phyloP scores from a whole-genome alignment of 2,329 filamentous ascomycete genomes.

The Verticillium dahliae region DNA sequence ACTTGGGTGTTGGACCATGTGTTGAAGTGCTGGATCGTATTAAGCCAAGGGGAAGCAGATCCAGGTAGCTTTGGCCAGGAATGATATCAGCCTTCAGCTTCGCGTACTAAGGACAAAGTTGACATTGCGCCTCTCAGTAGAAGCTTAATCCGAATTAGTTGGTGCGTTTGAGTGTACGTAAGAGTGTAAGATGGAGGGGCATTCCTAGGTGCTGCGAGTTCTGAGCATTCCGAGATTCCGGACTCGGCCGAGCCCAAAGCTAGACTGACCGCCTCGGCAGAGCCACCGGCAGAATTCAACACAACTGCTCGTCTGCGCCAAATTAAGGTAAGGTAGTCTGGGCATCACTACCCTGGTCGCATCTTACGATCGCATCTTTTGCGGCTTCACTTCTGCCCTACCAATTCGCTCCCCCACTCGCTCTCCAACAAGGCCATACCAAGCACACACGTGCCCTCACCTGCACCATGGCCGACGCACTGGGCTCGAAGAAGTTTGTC shows the following conservation, averaged over 20 bases:
- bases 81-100: no score
- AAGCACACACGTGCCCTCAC: background rate
- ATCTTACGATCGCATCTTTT: background rate
- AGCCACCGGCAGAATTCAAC: background rate
- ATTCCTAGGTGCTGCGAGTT: no score
- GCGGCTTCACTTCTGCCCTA: background rate
- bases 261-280: background rate
- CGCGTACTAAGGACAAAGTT: no score
- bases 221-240: no score
- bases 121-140: no score
- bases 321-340: background rate
- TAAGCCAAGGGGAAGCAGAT: no score
- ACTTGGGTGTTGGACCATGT: no score
- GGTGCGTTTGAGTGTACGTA: no score
- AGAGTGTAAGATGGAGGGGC: no score
- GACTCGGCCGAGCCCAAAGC: background rate
- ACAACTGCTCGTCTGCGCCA: background rate
- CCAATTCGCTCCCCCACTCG: background rate
- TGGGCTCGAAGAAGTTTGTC: slow-evolving; percentile 57
- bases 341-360: background rate
- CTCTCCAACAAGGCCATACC: background rate
- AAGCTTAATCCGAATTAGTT: no score
- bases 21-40: no score
- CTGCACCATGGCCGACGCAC: slow-evolving; percentile 25
- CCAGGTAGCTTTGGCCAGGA: no score